Evolutionary conservation across 108 stramenopile genomes (phyloP).

Genomic region (Stephanodiscus triporus): DNA sequence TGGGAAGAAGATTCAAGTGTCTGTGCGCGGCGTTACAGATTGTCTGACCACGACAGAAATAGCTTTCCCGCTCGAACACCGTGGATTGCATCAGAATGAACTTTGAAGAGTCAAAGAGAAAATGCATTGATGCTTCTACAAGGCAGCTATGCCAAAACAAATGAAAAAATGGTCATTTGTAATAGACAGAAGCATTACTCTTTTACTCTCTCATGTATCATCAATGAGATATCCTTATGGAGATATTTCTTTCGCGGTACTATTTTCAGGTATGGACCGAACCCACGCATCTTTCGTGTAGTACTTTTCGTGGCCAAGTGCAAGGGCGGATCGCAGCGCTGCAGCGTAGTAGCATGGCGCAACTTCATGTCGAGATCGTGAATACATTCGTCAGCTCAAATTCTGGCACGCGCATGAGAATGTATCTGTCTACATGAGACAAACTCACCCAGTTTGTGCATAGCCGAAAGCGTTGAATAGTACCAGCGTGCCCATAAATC

Average conservation of each 20-base stretch:
- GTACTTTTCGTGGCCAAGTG: constrained; percentile 25
- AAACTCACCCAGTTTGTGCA: constrained; percentile 33
- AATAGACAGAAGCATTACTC: no score
- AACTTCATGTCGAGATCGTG: not conserved
- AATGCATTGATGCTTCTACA: constrained; percentile 61
- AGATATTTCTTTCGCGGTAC: not conserved
- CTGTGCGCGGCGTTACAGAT: constrained; percentile 59
- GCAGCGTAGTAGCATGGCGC: constrained; percentile 39
- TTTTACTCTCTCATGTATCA: no score
- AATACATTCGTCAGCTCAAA: no score
- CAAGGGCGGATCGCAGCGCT: constrained; percentile 21
- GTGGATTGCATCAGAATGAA: constrained; percentile 84
- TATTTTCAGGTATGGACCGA: not conserved
- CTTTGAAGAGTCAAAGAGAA: constrained; percentile 78
- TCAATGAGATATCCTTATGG: no score
- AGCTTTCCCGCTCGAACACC: constrained; percentile 77
- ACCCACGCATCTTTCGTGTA: constrained; percentile 36
- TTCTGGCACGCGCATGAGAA: no score
- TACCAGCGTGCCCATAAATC: constrained; percentile 18
- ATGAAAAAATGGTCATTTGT: no score
- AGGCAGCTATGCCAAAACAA: constrained; percentile 48
- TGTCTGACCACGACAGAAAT: constrained; percentile 70
- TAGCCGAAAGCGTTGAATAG: constrained; percentile 18
- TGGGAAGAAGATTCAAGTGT: constrained; percentile 68
- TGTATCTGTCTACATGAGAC: not conserved